Percentiles rank a stretch among this genome's conserved stretches.
phyloP scores from a whole-genome alignment of 768 basidiomycete genomes.

The Trametes cinnabarina region DNA sequence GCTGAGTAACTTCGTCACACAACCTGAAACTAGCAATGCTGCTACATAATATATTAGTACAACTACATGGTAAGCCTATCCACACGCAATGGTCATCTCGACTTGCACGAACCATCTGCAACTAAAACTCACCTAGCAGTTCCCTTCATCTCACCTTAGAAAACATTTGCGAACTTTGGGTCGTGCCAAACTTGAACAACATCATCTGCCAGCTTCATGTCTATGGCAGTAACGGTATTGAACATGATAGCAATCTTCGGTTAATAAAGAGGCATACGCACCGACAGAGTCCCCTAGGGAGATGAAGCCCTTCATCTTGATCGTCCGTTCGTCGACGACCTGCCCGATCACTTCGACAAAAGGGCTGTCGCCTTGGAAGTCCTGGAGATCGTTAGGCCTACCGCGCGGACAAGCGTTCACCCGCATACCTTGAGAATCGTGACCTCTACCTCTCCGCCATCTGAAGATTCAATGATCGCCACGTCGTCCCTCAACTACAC shows the following conservation, averaged over 20 bases:
- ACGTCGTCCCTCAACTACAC: slow-evolving; percentile 35
- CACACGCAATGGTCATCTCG: too few species aligned
- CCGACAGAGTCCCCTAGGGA: slow-evolving; percentile 18
- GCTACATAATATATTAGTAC: too few species aligned
- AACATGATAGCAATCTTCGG: too few species aligned
- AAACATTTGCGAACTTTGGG: slow-evolving; percentile 18
- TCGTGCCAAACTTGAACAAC: slow-evolving; percentile 24
- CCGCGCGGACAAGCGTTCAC: too few species aligned
- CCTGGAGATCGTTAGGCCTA: background rate
- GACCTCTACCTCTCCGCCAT: slow-evolving; percentile 61
- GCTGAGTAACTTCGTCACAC: too few species aligned
- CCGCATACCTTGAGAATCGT: slow-evolving; percentile 38
- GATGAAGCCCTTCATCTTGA: slow-evolving; percentile 24
- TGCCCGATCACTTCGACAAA: slow-evolving; percentile 25
- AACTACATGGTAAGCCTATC: too few species aligned
- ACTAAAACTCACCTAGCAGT: background rate
- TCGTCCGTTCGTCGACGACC: slow-evolving; percentile 17
- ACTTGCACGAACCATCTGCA: too few species aligned
- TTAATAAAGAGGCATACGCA: slow-evolving; percentile 5
- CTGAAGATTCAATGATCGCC: slow-evolving; percentile 61
- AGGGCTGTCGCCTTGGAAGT: background rate
- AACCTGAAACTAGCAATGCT: too few species aligned
- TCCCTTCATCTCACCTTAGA: background rate
- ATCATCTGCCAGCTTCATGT: slow-evolving; percentile 21
- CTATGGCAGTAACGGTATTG: slow-evolving; percentile 1